These are phyloP conservation scores for Akanthomyces muscarius DNA, from an alignment of 2,329 filamentous ascomycete genomes.

Conservation along the genomic window DNA sequence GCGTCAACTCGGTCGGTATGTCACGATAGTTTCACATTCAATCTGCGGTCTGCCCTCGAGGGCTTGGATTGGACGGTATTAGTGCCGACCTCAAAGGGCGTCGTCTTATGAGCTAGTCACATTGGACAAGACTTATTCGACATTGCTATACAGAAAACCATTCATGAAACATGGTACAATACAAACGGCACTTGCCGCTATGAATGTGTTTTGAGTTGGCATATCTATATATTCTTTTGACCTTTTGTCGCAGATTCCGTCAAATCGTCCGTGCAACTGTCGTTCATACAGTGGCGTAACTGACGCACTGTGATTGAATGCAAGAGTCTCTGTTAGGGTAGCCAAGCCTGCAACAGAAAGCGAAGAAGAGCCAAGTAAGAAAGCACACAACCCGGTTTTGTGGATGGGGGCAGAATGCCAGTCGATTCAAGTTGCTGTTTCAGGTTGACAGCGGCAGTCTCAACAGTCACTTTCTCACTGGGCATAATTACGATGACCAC, in stretches of 20 bases:
- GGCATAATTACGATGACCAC: neutral
- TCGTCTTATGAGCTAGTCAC: neutral
- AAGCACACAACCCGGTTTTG: neutral
- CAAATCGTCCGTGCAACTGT: neutral
- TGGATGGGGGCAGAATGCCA: neutral
- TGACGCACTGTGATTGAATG: neutral
- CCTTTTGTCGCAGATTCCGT: neutral
- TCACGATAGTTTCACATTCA: neutral
- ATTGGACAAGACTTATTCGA: neutral
- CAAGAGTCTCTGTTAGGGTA: neutral
- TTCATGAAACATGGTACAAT: neutral
- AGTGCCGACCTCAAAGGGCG: neutral
- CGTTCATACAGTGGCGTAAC: neutral
- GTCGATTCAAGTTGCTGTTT: conserved; percentile 8
- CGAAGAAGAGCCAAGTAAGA: neutral
- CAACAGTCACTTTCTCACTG: neutral
- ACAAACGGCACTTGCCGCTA: neutral
- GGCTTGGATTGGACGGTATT: neutral
- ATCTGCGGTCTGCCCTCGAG: no score
- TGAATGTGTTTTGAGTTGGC: neutral
- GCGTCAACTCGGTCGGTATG: neutral
- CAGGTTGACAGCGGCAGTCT: conserved; percentile 8
- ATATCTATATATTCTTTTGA: neutral
- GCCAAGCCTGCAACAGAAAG: neutral
- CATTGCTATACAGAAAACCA: neutral